Evolutionary conservation across 202 grass and related monocot genomes (phyloP).

Genomic region (Setaria italica): DNA sequence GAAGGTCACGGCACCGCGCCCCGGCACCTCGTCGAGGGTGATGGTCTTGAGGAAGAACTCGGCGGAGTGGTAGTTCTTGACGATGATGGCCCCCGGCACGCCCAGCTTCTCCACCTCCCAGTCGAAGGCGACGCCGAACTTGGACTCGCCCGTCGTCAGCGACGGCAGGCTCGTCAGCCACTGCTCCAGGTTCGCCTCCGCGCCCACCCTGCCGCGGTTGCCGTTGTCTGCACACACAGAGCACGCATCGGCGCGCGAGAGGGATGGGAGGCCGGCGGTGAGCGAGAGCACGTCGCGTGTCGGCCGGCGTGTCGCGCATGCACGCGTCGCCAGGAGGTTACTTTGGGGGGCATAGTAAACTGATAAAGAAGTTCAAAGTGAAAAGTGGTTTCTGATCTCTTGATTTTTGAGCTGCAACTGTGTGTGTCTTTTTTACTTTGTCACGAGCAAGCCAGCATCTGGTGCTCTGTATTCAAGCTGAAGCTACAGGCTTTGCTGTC

Average conservation of each 20-base stretch:
- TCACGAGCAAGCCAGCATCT: conserved; percentile 17
- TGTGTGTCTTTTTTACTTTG: background rate
- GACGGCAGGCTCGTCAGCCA: conserved; percentile 56
- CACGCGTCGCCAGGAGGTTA: background rate
- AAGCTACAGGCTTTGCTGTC: background rate
- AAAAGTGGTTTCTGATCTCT: background rate
- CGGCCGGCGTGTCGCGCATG: conserved; percentile 11
- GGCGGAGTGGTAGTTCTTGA: conserved; percentile 65
- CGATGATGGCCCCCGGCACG: conserved; percentile 71
- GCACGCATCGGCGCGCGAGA: too few species aligned
- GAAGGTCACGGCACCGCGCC: conserved; percentile 56
- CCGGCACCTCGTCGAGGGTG: conserved; percentile 60
- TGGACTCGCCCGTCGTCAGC: conserved; percentile 62
- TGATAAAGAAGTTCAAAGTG: conserved; percentile 27
- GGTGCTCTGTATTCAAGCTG: conserved; percentile 2
- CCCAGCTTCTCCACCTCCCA: conserved; percentile 68
- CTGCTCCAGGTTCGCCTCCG: conserved; percentile 60
- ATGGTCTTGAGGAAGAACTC: conserved; percentile 85
- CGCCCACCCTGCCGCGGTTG: conserved; percentile 45
- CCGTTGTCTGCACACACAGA: conserved; percentile 48
- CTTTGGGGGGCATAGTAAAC: background rate
- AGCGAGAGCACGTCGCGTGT: background rate
- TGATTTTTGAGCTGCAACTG: too few species aligned
- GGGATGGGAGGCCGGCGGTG: too few species aligned
- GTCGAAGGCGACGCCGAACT: conserved; percentile 62